Evolutionary conservation across 306 rosid genomes (phyloP).

Genomic region (Hippophae rhamnoides): DNA sequence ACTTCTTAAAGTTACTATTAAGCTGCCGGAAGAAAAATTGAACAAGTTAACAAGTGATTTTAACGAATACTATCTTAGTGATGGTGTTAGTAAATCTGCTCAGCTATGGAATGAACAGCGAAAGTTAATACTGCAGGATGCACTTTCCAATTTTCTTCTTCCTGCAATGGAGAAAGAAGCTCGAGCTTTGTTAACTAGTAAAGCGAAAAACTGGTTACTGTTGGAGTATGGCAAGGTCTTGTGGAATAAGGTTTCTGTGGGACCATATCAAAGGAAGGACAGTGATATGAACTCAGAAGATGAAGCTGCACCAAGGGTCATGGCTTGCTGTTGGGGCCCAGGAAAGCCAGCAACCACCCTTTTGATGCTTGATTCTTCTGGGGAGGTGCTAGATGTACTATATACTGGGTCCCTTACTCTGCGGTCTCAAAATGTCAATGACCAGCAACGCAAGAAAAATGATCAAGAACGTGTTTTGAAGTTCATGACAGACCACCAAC

Average conservation of each 20-base stretch:
- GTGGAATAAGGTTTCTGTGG: constrained; percentile 87
- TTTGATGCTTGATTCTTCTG: constrained; percentile 91
- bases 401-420: constrained; percentile 78
- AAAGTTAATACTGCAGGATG: constrained; percentile 79
- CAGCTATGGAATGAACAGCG: constrained; percentile 98
- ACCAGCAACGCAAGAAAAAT: constrained; percentile 85
- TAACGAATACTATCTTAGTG: constrained; percentile 84
- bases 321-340: constrained; percentile 99
- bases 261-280: constrained; percentile 89
- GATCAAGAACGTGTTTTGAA: constrained; percentile 90
- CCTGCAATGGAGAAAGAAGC: constrained; percentile 98
- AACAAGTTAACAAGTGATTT: constrained; percentile 68
- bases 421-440: constrained; percentile 68
- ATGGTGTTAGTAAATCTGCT: constrained; percentile 95
- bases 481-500: constrained; percentile 99
- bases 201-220: constrained; percentile 74
- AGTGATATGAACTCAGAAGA: constrained; percentile 74
- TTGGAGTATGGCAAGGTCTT: constrained; percentile 77
- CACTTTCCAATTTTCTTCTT: constrained; percentile 68
- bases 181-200: constrained; percentile 58
- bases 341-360: constrained; percentile 95
- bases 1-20: constrained; percentile 80
- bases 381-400: constrained; percentile 91
- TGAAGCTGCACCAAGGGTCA: constrained; percentile 92
- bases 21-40: constrained; percentile 66